phyloP scores from a whole-genome alignment of 495 filamentous ascomycete species.

The Talaromyces nanjingensis region DNA sequence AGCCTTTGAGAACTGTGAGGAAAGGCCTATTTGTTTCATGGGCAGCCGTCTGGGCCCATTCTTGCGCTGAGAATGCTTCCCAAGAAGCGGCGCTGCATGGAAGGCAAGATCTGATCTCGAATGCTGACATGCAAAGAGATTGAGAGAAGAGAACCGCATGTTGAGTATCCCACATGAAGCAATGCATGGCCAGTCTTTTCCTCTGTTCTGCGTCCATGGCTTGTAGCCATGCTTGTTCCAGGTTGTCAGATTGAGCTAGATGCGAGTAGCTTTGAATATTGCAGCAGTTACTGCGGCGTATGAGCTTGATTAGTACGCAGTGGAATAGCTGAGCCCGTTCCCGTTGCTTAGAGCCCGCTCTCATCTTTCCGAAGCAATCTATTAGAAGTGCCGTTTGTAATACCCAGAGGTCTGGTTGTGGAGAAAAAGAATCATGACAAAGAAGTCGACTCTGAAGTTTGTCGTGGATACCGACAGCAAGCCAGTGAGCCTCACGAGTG shows the following conservation, averaged over 20 bases:
- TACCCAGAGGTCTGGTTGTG: slow-evolving; percentile 45
- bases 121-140: slow-evolving; percentile 52
- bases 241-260: slow-evolving; percentile 18
- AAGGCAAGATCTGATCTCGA: slow-evolving; percentile 43
- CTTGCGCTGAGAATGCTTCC: slow-evolving; percentile 42
- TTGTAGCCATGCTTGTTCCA: slow-evolving; percentile 36
- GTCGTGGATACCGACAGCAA: slow-evolving; percentile 46
- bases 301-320: slow-evolving; percentile 51
- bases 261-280: slow-evolving; percentile 28
- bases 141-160: slow-evolving; percentile 51
- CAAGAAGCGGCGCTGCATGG: slow-evolving; percentile 41
- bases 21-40: slow-evolving; percentile 28
- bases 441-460: slow-evolving; percentile 36
- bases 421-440: slow-evolving; percentile 35
- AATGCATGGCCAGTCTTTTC: slow-evolving; percentile 45
- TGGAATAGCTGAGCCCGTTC: slow-evolving; percentile 50
- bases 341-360: slow-evolving; percentile 48
- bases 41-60: slow-evolving; percentile 31
- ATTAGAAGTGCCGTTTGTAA: slow-evolving; percentile 52
- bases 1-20: slow-evolving; percentile 43
- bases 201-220: slow-evolving; percentile 48
- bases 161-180: slow-evolving; percentile 55
- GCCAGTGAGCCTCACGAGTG: slow-evolving; percentile 45
- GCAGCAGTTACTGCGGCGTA: slow-evolving; percentile 48
- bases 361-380: slow-evolving; percentile 51